Evolutionary conservation across 2,329 filamentous ascomycete species (phyloP).

Genomic region (Calonectria leucothoes): DNA sequence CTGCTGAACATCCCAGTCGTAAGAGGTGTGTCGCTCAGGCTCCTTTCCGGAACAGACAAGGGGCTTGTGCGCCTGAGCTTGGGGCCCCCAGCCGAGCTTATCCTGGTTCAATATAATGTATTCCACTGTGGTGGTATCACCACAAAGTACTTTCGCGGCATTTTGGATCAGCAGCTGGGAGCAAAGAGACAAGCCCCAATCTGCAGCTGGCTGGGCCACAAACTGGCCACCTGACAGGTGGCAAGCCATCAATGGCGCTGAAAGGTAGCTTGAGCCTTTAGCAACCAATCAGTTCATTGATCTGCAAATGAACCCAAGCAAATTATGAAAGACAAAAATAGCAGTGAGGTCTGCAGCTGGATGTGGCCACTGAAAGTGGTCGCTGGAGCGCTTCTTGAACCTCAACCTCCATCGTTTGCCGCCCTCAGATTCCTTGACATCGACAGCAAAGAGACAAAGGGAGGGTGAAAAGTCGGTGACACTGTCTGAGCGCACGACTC

Average conservation of each 20-base stretch:
- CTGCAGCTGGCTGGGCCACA: slow-evolving; percentile 26
- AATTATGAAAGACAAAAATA: slow-evolving; percentile 1
- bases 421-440: neutral
- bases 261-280: neutral
- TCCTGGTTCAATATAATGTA: neutral
- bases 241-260: slow-evolving; percentile 35
- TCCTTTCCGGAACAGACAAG: neutral
- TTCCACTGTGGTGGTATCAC: neutral
- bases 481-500: neutral
- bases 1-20: neutral
- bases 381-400: neutral
- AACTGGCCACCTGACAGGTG: slow-evolving; percentile 29
- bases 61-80: neutral
- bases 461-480: neutral
- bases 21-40: neutral
- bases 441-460: neutral
- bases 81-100: neutral
- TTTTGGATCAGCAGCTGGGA: slow-evolving; percentile 11
- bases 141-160: neutral
- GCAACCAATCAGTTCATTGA: neutral
- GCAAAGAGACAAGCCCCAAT: slow-evolving; percentile 22
- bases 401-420: neutral
- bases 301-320: neutral
- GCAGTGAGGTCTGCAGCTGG: neutral
- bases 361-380: neutral